Base-by-base conservation (phyloP, 2,329 filamentous ascomycete genomes). In the Trichoderma lentiforme region DNA sequence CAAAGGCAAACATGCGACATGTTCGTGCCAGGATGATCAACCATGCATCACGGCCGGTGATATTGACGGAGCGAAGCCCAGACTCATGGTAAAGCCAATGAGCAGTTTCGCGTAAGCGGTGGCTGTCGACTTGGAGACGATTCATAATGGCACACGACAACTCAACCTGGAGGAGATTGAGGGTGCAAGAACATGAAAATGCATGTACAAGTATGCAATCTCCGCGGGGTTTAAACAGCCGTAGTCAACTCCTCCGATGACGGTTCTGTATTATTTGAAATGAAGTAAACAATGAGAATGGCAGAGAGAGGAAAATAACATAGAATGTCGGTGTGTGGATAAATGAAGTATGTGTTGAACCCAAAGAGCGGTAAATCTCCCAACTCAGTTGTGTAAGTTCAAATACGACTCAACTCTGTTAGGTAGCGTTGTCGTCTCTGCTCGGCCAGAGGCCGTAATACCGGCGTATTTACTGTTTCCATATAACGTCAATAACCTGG, bases 1-100 rank as follows among this genome's bases (percentile, higher is more conserved):
- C 89, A 73, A 90, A 91, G n/a, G 89, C 88, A 74, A 91, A 88
- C 80, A 91, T 87, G 69, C 89, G 89, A 72, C 81, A 83, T 30
- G 81, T 81, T 28, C 88, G 81, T 6, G 83, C 82, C 51, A 86
- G 72, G 74, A 90, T 89, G 76, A 89, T 83, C 56, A 89, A 81
- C 76, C 82, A 85, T 64, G 86, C 86, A 81, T 89, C 84, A 14
- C 76, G 79, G 70, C 86, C 86, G 4, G 85, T 83, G 58, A 74
- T 60, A 74, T 83, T 81, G 18, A 88, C 80, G 1, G 86, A 84
- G 15, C 79, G 79, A 39, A 88, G 77, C 28, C 86, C 86, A 51
- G 86, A 86, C 76, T 86, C 85, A 56, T 81, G 81, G 73, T 83
- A 85, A 15, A 81, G 53, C 78, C 79, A 79, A 36, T 24, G 64